These are phyloP conservation scores for Huntiella bhutanensis DNA, from an alignment of 2,329 filamentous ascomycete genomes.

Conservation along the genomic window DNA sequence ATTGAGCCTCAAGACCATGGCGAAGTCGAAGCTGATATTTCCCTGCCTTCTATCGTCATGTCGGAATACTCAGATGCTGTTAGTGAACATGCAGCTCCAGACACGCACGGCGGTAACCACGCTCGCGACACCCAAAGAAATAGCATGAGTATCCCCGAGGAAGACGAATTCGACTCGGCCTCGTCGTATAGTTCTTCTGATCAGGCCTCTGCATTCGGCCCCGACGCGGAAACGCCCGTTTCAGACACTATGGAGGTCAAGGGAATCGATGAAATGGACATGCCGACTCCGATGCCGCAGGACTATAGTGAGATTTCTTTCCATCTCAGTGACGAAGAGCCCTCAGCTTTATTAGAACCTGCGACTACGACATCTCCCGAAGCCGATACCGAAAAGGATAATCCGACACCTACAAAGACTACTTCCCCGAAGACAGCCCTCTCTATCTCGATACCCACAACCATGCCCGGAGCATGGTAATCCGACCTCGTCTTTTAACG, in stretches of 20 bases:
- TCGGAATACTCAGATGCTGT: conserved; percentile 2
- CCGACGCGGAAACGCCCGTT: conserved; percentile 7
- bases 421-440: too few relatives aligned
- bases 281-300: conserved; percentile 4
- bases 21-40: conserved; percentile 14
- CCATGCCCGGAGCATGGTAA: too few relatives aligned
- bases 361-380: too few relatives aligned
- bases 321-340: conserved; percentile 3
- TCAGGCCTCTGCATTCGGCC: conserved; percentile 3
- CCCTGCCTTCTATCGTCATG: conserved; percentile 4
- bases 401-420: too few relatives aligned
- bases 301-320: conserved; percentile 10
- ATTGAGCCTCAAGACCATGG: not conserved
- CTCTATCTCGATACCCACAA: too few relatives aligned
- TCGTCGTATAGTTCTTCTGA: conserved; percentile 6
- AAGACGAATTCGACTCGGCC: not conserved
- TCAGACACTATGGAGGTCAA: conserved; percentile 2
- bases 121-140: not conserved
- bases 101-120: not conserved
- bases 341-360: not conserved
- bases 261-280: not conserved
- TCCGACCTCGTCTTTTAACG: too few relatives aligned
- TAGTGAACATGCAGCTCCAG: not conserved
- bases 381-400: too few relatives aligned
- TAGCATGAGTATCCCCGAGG: not conserved